Percentiles rank a stretch among this genome's conserved stretches.
These are phyloP conservation scores for Asclepias syriaca DNA, from an alignment of 257 asterid species.

Conservation along the genomic window DNA sequence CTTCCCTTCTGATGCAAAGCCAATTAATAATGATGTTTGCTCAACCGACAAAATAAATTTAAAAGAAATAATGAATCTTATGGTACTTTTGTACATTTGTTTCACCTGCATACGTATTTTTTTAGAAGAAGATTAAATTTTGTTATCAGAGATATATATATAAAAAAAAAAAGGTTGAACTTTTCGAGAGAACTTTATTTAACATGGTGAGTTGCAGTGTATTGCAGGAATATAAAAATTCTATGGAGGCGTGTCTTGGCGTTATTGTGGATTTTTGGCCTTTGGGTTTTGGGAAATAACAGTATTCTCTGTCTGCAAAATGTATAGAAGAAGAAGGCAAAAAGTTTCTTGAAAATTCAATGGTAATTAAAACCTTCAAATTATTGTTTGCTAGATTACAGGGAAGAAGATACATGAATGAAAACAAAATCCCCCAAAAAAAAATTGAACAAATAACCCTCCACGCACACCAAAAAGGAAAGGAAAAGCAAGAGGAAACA, in stretches of 20 bases:
- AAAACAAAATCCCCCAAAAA: conserved; percentile 8
- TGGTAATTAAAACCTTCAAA: not conserved
- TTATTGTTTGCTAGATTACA: conserved; percentile 20
- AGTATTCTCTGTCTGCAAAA: conserved; percentile 10
- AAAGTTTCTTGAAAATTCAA: not conserved
- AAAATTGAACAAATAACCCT: conserved; percentile 5
- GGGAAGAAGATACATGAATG: not conserved
- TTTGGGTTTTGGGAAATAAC: conserved; percentile 11
- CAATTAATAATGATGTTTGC: not conserved
- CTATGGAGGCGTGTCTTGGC: not conserved
- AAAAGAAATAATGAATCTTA: not conserved
- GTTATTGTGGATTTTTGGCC: not conserved
- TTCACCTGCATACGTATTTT: not conserved
- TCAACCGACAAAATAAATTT: conserved; percentile 8
- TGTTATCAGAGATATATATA: not conserved
- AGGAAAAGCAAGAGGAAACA: not conserved
- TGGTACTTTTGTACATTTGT: not conserved
- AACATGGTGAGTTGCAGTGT: not conserved
- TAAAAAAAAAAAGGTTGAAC: not conserved
- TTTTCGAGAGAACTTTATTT: conserved; percentile 5
- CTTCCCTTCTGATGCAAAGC: not conserved
- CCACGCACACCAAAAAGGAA: not conserved
- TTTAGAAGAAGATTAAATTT: not conserved
- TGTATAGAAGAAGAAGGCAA: not conserved
- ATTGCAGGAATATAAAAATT: not conserved